Conservation (phyloP, 1,284 basidiomycete genomes). For the Cutaneotrichosporon cavernicola region DNA sequence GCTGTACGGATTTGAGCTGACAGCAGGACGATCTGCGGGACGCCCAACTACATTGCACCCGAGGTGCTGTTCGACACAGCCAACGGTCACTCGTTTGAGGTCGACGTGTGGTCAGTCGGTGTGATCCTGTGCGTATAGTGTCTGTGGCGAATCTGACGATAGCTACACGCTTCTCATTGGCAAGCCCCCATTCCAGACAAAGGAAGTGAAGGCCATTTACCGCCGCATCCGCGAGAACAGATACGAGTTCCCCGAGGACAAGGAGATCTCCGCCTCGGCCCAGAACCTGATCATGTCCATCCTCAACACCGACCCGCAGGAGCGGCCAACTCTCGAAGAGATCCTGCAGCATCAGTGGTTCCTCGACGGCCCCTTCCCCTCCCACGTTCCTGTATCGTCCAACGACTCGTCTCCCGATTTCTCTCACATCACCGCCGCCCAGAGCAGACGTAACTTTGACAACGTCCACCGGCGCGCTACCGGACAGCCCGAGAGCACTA, state of each 20-base stretch:
- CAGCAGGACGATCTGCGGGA: constrained; percentile 84
- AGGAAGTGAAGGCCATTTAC: constrained; percentile 93
- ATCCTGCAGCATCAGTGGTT: constrained; percentile 88
- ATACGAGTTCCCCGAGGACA: constrained; percentile 85
- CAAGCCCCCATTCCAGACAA: constrained; percentile 94
- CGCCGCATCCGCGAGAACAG: constrained; percentile 92
- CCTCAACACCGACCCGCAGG: constrained; percentile 73
- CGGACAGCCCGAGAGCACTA: constrained; percentile 31
- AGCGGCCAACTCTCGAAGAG: constrained; percentile 78
- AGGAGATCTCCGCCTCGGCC: constrained; percentile 68
- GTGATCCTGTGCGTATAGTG: constrained; percentile 71
- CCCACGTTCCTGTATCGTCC: constrained; percentile 73
- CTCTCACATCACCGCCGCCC: constrained; percentile 62
- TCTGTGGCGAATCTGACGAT: constrained; percentile 4
- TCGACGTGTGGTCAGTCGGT: constrained; percentile 96
- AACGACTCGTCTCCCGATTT: constrained; percentile 74
- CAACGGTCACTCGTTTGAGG: constrained; percentile 96
- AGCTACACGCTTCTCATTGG: constrained; percentile 89
- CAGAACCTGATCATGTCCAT: constrained; percentile 80
- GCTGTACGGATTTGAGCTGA: background rate
- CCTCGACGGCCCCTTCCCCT: constrained; percentile 73
- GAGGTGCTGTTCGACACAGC: constrained; percentile 95
- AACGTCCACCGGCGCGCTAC: constrained; percentile 43
- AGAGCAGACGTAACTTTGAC: constrained; percentile 69
- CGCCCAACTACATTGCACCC: constrained; percentile 97